Percentiles rank a stretch among this genome's conserved stretches.
phyloP scores from a whole-genome alignment of 352 stramenopile genomes.

The Phytophthora fragariae region DNA sequence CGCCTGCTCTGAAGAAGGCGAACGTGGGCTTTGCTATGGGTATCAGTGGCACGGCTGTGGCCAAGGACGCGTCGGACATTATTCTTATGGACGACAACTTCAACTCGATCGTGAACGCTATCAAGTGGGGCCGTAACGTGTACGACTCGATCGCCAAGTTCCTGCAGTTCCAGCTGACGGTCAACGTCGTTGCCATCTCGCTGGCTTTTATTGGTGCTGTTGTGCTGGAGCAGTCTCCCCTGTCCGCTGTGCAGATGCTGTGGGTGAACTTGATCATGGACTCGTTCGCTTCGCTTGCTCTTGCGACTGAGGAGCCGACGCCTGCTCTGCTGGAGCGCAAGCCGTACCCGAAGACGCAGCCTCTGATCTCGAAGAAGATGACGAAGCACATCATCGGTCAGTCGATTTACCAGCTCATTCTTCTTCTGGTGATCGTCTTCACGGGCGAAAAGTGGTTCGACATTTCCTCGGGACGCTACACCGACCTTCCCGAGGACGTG shows the following conservation, averaged over 20 bases:
- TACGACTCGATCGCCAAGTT: constrained; percentile 97
- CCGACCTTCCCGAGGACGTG: constrained; percentile 56
- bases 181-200: constrained; percentile 93
- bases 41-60: constrained; percentile 92
- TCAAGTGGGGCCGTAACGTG: constrained; percentile 94
- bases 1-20: constrained; percentile 94
- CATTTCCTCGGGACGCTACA: constrained; percentile 48
- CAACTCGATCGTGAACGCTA: constrained; percentile 94
- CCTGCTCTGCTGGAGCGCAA: constrained; percentile 87
- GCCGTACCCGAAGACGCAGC: constrained; percentile 91
- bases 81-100: constrained; percentile 97
- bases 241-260: constrained; percentile 96
- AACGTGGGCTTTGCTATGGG: constrained; percentile 96
- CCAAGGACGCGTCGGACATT: constrained; percentile 96
- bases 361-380: constrained; percentile 94
- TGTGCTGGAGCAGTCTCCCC: constrained; percentile 65
- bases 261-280: constrained; percentile 99
- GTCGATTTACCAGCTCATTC: constrained; percentile 88
- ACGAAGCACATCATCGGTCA: constrained; percentile 95
- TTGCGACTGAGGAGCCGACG: constrained; percentile 94
- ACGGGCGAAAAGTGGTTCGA: constrained; percentile 60
- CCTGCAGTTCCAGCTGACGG: constrained; percentile 95
- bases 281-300: constrained; percentile 94
- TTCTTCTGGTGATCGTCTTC: constrained; percentile 91
- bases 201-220: constrained; percentile 91